Conservation (phyloP, 805 yeast species). For the Saturnispora dispora region DNA sequence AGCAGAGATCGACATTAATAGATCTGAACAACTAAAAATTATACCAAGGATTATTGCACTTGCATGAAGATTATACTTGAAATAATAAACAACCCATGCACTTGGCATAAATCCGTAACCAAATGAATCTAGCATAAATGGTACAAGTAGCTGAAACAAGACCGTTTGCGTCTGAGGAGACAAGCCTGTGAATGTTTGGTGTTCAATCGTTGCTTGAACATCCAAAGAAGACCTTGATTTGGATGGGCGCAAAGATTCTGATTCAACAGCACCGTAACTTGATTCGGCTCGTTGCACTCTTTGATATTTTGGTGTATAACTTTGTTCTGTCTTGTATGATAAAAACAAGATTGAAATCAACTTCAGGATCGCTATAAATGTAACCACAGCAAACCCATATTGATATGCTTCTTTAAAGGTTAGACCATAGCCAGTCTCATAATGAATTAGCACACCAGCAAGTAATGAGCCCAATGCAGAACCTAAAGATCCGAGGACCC, state of each 20-base stretch:
- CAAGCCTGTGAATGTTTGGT: conserved; percentile 26
- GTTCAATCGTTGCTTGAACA: conserved; percentile 18
- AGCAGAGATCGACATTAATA: conserved; percentile 59
- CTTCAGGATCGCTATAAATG: conserved; percentile 45
- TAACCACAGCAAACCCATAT: conserved; percentile 46
- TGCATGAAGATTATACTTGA: conserved; percentile 45
- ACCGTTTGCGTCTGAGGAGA: conserved; percentile 36
- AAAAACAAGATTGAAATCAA: conserved; percentile 41
- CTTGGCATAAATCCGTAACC: conserved; percentile 85
- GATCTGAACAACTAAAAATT: conserved; percentile 55
- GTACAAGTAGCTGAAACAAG: conserved; percentile 40
- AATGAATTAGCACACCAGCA: conserved; percentile 53
- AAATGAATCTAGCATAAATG: conserved; percentile 78
- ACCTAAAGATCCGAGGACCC: conserved; percentile 60
- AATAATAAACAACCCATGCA: conserved; percentile 83
- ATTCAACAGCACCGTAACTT: neutral
- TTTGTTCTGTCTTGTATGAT: conserved; percentile 44
- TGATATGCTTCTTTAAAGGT: conserved; percentile 41
- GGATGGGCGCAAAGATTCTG: neutral
- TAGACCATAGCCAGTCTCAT: conserved; percentile 28
- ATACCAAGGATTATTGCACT: conserved; percentile 54
- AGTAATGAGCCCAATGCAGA: conserved; percentile 61
- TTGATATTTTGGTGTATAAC: conserved; percentile 20
- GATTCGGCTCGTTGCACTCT: neutral
- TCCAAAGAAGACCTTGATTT: conserved; percentile 10